Evolutionary conservation across 139 green algal species (phyloP).

Genomic region (Picochlorum sp.): DNA sequence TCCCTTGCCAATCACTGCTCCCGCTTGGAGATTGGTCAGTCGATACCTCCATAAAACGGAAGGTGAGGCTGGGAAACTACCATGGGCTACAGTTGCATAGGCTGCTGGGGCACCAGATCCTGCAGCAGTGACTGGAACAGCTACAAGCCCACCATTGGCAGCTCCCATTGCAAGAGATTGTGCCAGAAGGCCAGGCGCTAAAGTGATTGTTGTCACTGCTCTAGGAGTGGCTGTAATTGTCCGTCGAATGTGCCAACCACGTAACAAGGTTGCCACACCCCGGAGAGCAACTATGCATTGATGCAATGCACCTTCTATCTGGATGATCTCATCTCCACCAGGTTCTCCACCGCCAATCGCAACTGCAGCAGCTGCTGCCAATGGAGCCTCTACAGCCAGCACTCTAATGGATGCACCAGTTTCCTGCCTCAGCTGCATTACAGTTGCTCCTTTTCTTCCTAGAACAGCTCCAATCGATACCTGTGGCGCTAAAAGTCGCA

Average conservation of each 20-base stretch:
- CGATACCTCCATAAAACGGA: slow-evolving; percentile 14
- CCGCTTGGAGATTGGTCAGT: slow-evolving; percentile 24
- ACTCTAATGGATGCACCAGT: slow-evolving; percentile 29
- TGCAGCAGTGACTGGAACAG: slow-evolving; percentile 1
- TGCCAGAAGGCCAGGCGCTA: slow-evolving; percentile 4
- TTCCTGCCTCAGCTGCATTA: slow-evolving; percentile 27
- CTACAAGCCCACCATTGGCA: not conserved
- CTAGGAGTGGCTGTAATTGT: not conserved
- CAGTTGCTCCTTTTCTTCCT: slow-evolving; percentile 24
- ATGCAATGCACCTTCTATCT: slow-evolving; percentile 28
- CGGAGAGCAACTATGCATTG: slow-evolving; percentile 20
- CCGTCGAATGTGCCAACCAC: slow-evolving; percentile 26
- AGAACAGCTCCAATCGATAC: slow-evolving; percentile 23
- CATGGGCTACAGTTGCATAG: not conserved
- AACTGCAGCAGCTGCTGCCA: not conserved
- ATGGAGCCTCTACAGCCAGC: slow-evolving; percentile 4
- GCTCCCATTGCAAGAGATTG: not conserved
- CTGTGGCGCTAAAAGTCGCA: slow-evolving; percentile 23
- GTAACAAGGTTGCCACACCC: slow-evolving; percentile 30
- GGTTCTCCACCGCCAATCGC: not conserved
- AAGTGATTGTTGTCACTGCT: not conserved
- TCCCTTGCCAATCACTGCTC: slow-evolving; percentile 32
- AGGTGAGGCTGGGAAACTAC: not conserved
- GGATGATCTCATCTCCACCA: slow-evolving; percentile 21
- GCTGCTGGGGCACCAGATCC: not conserved